Conservation (phyloP, 306 rosid genomes). For the Coriaria nepalensis region DNA sequence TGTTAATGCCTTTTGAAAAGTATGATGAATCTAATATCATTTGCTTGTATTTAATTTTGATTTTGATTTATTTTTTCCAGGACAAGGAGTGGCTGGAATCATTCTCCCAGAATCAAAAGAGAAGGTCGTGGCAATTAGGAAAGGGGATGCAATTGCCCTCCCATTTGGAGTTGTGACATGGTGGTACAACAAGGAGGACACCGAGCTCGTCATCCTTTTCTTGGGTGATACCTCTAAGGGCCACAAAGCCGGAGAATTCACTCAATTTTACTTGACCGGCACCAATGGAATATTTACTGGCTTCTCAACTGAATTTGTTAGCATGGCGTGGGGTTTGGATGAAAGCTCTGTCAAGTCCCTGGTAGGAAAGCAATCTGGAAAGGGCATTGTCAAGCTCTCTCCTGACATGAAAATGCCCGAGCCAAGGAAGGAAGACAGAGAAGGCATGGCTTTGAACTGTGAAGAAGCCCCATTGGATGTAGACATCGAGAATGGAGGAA, state of each 20-base stretch:
- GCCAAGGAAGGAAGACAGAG: constrained; percentile 39
- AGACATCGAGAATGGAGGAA: constrained; percentile 55
- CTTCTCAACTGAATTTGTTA: constrained; percentile 53
- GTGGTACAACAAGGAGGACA: constrained; percentile 68
- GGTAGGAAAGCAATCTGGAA: constrained; percentile 37
- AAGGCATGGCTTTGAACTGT: constrained; percentile 63
- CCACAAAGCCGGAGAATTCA: constrained; percentile 70
- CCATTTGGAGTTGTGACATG: constrained; percentile 79
- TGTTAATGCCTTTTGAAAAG: no score
- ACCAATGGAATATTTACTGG: constrained; percentile 65
- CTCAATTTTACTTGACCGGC: constrained; percentile 56
- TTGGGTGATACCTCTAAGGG: constrained; percentile 65
- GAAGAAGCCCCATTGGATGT: constrained; percentile 70
- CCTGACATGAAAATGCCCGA: constrained; percentile 33
- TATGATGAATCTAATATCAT: no score
- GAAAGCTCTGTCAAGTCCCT: constrained; percentile 37
- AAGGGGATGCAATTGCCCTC: constrained; percentile 73
- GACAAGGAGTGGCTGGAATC: constrained; percentile 49
- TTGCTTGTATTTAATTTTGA: no score
- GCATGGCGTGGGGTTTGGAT: constrained; percentile 68
- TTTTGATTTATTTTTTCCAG: constrained; percentile 16
- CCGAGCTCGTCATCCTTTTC: constrained; percentile 58
- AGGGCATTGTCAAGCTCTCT: constrained; percentile 52
- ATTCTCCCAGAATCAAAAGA: constrained; percentile 62
- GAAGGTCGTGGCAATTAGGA: constrained; percentile 58